phyloP scores from a whole-genome alignment of 352 stramenopile species.

The Globisporangium nodosum region DNA sequence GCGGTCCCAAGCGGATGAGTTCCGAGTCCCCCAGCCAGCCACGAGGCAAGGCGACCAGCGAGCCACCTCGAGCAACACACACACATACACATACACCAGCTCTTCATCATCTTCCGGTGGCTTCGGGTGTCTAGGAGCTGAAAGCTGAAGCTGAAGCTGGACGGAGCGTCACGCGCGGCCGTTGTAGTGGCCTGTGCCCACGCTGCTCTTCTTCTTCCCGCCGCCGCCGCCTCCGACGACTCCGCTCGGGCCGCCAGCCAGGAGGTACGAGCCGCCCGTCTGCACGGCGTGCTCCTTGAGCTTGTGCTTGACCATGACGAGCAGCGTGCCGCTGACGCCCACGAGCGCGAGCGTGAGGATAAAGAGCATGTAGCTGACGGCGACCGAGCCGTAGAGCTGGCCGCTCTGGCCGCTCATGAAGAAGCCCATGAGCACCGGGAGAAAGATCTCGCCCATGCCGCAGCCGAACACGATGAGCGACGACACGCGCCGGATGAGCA shows the following conservation, averaged over 20 bases:
- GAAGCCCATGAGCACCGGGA: conserved; percentile 83
- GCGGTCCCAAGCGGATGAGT: too few species aligned
- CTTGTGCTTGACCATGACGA: conserved; percentile 66
- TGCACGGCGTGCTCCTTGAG: conserved; percentile 29
- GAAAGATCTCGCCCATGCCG: conserved; percentile 78
- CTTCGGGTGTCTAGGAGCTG: neutral
- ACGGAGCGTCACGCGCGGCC: neutral
- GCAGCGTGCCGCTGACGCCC: conserved; percentile 54
- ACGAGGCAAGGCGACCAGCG: too few species aligned
- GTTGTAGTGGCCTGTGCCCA: neutral
- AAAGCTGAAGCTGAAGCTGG: too few species aligned
- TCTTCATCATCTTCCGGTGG: conserved; percentile 1
- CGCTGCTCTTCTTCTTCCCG: conserved; percentile 3
- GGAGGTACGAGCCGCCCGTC: conserved; percentile 1
- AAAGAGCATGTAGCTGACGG: conserved; percentile 77
- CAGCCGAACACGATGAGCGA: conserved; percentile 84
- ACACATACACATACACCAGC: too few species aligned
- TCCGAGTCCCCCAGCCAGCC: too few species aligned
- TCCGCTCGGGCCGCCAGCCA: neutral
- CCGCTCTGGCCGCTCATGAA: conserved; percentile 83
- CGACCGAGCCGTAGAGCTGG: conserved; percentile 61
- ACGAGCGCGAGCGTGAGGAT: conserved; percentile 71
- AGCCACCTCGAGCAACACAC: too few species aligned
- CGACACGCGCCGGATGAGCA: conserved; percentile 69
- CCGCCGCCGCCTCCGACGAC: neutral